These are phyloP conservation scores for Phytophthora fragariae DNA, from an alignment of 352 stramenopile genomes.

Conservation along the genomic window DNA sequence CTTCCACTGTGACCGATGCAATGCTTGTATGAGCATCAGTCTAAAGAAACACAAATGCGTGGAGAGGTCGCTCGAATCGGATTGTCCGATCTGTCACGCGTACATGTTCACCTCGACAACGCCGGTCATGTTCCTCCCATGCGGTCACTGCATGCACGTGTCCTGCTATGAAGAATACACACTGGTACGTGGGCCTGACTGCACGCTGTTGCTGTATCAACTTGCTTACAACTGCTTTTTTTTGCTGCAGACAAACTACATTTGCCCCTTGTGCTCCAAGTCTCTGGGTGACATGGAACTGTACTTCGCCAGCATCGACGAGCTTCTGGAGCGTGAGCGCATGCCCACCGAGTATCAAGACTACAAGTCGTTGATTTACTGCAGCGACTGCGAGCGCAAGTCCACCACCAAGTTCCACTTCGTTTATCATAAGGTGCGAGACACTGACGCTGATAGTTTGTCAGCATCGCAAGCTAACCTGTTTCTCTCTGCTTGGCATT, in stretches of 20 bases:
- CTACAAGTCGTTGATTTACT: constrained; percentile 81
- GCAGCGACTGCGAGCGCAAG: constrained; percentile 88
- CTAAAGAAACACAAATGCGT: constrained; percentile 95
- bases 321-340: constrained; percentile 80
- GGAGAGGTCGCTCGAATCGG: constrained; percentile 94
- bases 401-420: constrained; percentile 88
- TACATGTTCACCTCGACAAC: constrained; percentile 97
- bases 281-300: constrained; percentile 95
- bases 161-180: constrained; percentile 96
- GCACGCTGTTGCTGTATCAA: background rate
- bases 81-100: constrained; percentile 96
- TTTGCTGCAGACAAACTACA: constrained; percentile 87
- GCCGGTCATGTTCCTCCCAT: constrained; percentile 94
- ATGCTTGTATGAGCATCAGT: constrained; percentile 96
- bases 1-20: constrained; percentile 98
- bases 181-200: constrained; percentile 47
- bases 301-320: constrained; percentile 89
- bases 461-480: background rate
- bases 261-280: constrained; percentile 95
- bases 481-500: constrained; percentile 8
- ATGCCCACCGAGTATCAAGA: constrained; percentile 85
- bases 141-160: constrained; percentile 97
- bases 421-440: constrained; percentile 84
- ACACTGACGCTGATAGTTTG: background rate
- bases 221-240: constrained; percentile 10